Evolutionary conservation across 805 yeast genomes (phyloP), one percentile per base, ranked within the genome.

Genomic region (Kurtzmaniella cleridarum): DNA sequence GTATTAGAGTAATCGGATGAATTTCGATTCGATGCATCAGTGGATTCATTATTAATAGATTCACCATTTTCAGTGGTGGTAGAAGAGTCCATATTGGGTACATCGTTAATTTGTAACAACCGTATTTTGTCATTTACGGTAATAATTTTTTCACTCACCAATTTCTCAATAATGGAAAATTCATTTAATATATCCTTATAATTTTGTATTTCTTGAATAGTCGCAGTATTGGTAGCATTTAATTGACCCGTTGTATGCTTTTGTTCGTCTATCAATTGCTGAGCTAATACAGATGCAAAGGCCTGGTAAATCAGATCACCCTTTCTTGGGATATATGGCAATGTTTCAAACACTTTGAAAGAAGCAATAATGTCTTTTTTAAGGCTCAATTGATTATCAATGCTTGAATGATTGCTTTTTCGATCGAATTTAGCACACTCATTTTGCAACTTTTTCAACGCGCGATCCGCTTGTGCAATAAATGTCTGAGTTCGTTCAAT

Each of bases 221-320:
- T 8, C 8, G 24, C 5, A 5, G 5, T 8, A 8, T 8, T 20
- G 8, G 24, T 20, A 20, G 5, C 8, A 8, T 8, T 20, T 20
- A 20, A 8, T 20, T 20, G 30, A 10, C 12, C 12, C 32, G 20
- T 34, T 35, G 14, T 42, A 42, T 15, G 32, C 38, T 32, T 23
- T 13, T 48, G 49, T 32, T 44, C 36, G 9, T 34, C 20, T 3
- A 35, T 24, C 16, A 44, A 36, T 10, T 41, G 34, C 12, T 32
- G 15, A 8, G 48, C 39, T 13, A 45, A 32, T 3, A 27, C 24
- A 12, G 57, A 50, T 2, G 66, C 56, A 10, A 53, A 41, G 12
- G 62, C 60, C 12, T 52, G 48, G 5, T 53, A 54, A 15, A 60
- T 52, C 13, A 54, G 55, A 28, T 60, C 66, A 36, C 52, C 54